Evolutionary conservation across 768 basidiomycete genomes (phyloP).

Genomic region (Lactarius trivialis): DNA sequence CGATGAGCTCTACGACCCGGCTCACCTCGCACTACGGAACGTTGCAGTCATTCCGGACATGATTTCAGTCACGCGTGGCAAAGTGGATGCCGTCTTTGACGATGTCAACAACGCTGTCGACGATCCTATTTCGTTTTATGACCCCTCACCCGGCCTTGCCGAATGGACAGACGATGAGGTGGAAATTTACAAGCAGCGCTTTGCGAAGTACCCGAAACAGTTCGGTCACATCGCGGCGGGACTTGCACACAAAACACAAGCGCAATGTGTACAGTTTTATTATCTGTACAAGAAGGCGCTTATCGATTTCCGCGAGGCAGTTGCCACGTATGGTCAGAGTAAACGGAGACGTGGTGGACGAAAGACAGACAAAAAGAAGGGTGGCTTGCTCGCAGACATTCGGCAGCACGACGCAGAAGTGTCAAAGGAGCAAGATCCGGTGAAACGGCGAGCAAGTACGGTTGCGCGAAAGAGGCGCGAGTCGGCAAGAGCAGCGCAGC

Average conservation of each 20-base stretch:
- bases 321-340: slow-evolving; percentile 59
- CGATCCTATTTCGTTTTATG: slow-evolving; percentile 73
- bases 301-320: slow-evolving; percentile 78
- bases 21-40: slow-evolving; percentile 77
- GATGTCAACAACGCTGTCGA: slow-evolving; percentile 80
- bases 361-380: slow-evolving; percentile 65
- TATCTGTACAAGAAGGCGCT: slow-evolving; percentile 88
- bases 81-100: slow-evolving; percentile 61
- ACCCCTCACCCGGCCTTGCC: slow-evolving; percentile 61
- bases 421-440: slow-evolving; percentile 23
- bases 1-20: slow-evolving; percentile 90
- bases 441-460: slow-evolving; percentile 15
- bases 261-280: slow-evolving; percentile 90
- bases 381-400: slow-evolving; percentile 76
- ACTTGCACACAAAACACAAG: slow-evolving; percentile 76
- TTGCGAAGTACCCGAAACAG: slow-evolving; percentile 83
- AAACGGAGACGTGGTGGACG: slow-evolving; percentile 53
- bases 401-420: slow-evolving; percentile 58
- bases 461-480: slow-evolving; percentile 9
- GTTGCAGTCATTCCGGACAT: slow-evolving; percentile 88
- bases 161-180: slow-evolving; percentile 89
- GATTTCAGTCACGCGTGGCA: slow-evolving; percentile 60
- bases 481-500: slow-evolving; percentile 13
- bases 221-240: slow-evolving; percentile 86
- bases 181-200: slow-evolving; percentile 69